phyloP scores from a whole-genome alignment of 2,329 filamentous ascomycete genomes.

The Shiraia sp. region DNA sequence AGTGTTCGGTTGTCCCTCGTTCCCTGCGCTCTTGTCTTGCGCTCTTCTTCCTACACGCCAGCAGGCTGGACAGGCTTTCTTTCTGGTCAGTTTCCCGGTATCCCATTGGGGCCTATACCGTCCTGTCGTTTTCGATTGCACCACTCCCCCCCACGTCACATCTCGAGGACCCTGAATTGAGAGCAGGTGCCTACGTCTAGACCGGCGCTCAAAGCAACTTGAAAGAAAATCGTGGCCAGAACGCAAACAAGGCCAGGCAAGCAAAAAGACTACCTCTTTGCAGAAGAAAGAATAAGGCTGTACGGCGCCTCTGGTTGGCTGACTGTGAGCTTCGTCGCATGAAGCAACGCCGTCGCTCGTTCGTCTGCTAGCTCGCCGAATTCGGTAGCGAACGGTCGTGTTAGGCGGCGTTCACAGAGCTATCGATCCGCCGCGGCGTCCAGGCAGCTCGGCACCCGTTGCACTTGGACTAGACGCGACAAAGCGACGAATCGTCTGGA shows the following conservation, averaged over 20 bases:
- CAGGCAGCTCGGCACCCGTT: conserved; percentile 35
- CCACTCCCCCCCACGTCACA: conserved; percentile 20
- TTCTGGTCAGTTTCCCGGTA: conserved; percentile 21
- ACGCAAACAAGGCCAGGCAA: background rate
- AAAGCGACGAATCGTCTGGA: conserved; percentile 19
- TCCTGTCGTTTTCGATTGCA: conserved; percentile 30
- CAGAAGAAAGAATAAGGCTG: conserved; percentile 11
- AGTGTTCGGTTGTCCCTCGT: conserved; percentile 15
- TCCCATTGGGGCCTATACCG: conserved; percentile 25
- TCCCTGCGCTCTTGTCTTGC: conserved; percentile 14
- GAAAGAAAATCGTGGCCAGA: background rate
- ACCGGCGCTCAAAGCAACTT: no score
- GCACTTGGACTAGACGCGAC: conserved; percentile 26
- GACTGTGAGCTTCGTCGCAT: conserved; percentile 19
- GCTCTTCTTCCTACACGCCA: conserved; percentile 25
- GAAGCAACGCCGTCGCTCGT: conserved; percentile 29
- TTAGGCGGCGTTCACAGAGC: conserved; percentile 30
- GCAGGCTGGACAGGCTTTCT: conserved; percentile 23
- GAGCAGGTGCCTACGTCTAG: background rate
- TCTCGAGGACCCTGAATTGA: background rate
- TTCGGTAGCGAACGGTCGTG: conserved; percentile 25
- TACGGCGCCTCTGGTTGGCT: conserved; percentile 20
- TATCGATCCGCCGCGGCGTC: conserved; percentile 27
- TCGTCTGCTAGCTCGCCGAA: conserved; percentile 27
- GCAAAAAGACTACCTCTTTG: conserved; percentile 5